A percentile compares a stretch with the other conserved stretches of the same genome.
These are phyloP conservation scores for Cladosporium sp. DNA, from an alignment of 2,329 filamentous ascomycete genomes.

Conservation along the genomic window DNA sequence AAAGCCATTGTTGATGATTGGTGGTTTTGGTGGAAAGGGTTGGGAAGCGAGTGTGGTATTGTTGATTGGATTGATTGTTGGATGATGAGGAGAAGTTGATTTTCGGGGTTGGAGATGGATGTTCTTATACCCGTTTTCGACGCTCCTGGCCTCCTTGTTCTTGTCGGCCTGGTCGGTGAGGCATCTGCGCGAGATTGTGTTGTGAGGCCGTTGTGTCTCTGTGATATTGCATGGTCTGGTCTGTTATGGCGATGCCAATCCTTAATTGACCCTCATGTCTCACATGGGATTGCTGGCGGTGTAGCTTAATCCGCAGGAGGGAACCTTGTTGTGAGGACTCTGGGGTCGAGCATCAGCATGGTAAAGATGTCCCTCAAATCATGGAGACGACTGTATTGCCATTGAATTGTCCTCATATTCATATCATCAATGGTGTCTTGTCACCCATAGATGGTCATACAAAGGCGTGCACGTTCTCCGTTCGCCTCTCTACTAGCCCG, in stretches of 20 bases:
- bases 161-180: neutral
- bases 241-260: constrained; percentile 18
- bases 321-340: constrained; percentile 3
- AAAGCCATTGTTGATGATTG: constrained; percentile 17
- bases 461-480: neutral
- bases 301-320: constrained; percentile 6
- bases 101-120: constrained; percentile 4
- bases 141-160: neutral
- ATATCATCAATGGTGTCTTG: neutral
- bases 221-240: constrained; percentile 20
- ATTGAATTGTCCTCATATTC: neutral
- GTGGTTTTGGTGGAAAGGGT: constrained; percentile 10
- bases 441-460: neutral
- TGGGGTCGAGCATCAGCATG: neutral
- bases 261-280: constrained; percentile 20
- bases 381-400: neutral
- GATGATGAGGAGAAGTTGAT: constrained; percentile 15
- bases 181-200: constrained; percentile 13
- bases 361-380: neutral
- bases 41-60: constrained; percentile 17
- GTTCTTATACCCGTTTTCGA: constrained; percentile 11
- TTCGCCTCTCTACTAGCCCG: neutral
- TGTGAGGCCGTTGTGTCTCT: neutral
- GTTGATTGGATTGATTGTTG: constrained; percentile 10
- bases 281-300: constrained; percentile 6